Evolutionary conservation across 352 stramenopile genomes (phyloP).

Genomic region (Phytophthora chlamydospora): DNA sequence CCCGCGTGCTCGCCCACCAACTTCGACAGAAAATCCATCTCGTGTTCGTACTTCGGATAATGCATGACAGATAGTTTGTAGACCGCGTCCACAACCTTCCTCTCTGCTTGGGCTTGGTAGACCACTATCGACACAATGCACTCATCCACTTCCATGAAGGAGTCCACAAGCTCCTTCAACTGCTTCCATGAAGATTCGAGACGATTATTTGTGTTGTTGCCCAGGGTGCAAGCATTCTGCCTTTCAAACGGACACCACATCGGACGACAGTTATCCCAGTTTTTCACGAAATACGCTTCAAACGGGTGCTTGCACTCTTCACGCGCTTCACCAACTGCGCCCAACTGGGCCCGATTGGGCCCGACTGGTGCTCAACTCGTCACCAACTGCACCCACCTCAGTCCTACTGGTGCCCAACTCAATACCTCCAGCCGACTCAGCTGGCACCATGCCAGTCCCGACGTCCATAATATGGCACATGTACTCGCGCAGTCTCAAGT

Average conservation of each 20-base stretch:
- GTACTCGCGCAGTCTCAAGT: conserved; percentile 5
- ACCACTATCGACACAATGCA: conserved; percentile 12
- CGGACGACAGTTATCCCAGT: conserved; percentile 20
- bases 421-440: neutral
- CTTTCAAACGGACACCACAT: conserved; percentile 18
- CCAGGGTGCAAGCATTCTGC: conserved; percentile 6
- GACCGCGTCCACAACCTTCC: conserved; percentile 14
- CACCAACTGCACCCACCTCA: neutral
- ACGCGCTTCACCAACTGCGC: neutral
- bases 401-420: neutral
- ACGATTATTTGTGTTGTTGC: conserved; percentile 30
- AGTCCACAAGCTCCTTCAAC: conserved; percentile 13
- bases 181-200: conserved; percentile 26
- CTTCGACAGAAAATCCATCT: conserved; percentile 17
- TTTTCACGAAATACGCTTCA: conserved; percentile 27
- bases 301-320: conserved; percentile 11
- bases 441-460: neutral
- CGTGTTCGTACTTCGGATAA: conserved; percentile 12
- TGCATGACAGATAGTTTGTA: conserved; percentile 7
- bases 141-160: conserved; percentile 23
- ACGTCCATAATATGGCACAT: neutral
- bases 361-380: neutral
- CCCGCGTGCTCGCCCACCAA: conserved; percentile 27
- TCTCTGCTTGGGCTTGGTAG: conserved; percentile 18
- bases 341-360: too few species aligned